Evolutionary conservation across 2,329 filamentous ascomycete species (phyloP), one percentile per base, ranked within the genome.

Genomic region (Clonostachys sp.): DNA sequence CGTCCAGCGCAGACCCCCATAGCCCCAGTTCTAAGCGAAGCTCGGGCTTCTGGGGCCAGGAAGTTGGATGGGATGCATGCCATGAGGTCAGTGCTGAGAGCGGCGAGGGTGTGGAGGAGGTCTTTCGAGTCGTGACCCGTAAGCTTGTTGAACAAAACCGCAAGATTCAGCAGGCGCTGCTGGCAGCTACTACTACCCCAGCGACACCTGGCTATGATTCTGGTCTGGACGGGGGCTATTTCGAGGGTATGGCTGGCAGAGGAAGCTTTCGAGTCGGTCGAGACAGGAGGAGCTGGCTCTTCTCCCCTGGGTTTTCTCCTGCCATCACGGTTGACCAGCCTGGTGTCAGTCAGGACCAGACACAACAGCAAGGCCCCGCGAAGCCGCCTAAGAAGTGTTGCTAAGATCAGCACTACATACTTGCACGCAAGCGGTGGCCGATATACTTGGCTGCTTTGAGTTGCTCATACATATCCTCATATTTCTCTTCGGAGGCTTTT

Each of bases 31-130:
- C 78, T 42, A 86, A 86, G 63, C 74, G 83, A 40, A 87, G 81
- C 58, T 87, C 81, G 36, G 86, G 87, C 2, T 89, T 91, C 68
- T 96, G 91, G 91, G 90, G 86, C 18, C 89, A 94, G 64, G 91
- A 96, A 61, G 84, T 91, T 6, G 91, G 91, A 45, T 97, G 92
- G 91, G 91, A 96, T 60, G 95, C 91, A 53, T 97, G 92, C 65
- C 94, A 97, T 66, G 94, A 99, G 71, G 92, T 99, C 61, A 91
- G 86, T 56, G 91, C 92, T 43, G 92, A 95, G 73, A 91, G 86
- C 59, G 91, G 91, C 48, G 91, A 96, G 72, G 92, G 92, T 16
- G 91, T 99, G 16, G 94, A 97, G 57, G 94, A 97, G 67, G 91
- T 99, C 0, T 97, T 97, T 59, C 80, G 92, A 17, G 80, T 83